phyloP scores from a whole-genome alignment of 768 basidiomycete species.

The Coprinopsis sp. region DNA sequence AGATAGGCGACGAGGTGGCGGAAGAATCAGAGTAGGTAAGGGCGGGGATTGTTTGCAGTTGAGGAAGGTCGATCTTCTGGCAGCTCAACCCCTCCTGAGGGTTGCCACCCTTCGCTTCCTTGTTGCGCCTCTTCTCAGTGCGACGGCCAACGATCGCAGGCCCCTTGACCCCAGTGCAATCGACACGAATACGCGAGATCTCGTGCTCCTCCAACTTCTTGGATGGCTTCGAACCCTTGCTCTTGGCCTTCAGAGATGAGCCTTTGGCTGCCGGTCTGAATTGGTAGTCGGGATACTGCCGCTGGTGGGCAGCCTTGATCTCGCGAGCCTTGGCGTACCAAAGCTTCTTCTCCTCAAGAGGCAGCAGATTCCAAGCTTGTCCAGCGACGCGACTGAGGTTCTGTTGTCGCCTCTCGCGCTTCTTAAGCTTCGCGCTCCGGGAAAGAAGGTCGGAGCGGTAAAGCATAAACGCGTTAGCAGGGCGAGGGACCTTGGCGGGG shows the following conservation, averaged over 20 bases:
- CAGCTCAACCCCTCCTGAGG: constrained; percentile 14
- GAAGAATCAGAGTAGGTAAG: constrained; percentile 1
- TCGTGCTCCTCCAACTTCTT: constrained; percentile 13
- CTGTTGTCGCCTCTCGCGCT: constrained; percentile 65
- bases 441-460: constrained; percentile 66
- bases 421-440: constrained; percentile 39
- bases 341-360: constrained; percentile 37
- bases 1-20: neutral
- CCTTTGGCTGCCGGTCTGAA: constrained; percentile 46
- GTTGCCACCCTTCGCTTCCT: constrained; percentile 18
- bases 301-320: constrained; percentile 43
- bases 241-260: constrained; percentile 29
- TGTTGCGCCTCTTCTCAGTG: constrained; percentile 26
- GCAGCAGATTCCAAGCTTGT: constrained; percentile 58
- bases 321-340: constrained; percentile 46
- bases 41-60: neutral
- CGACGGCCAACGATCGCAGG: constrained; percentile 33
- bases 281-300: constrained; percentile 55
- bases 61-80: constrained; percentile 2
- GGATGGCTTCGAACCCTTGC: constrained; percentile 17
- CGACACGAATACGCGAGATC: constrained; percentile 30
- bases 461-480: constrained; percentile 82
- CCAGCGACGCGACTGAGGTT: constrained; percentile 69
- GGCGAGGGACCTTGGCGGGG: constrained; percentile 57
- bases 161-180: constrained; percentile 27